Evolutionary conservation across 192 early-diverging fungal genomes (phyloP).

Genomic region (Radiomyces spectabilis): DNA sequence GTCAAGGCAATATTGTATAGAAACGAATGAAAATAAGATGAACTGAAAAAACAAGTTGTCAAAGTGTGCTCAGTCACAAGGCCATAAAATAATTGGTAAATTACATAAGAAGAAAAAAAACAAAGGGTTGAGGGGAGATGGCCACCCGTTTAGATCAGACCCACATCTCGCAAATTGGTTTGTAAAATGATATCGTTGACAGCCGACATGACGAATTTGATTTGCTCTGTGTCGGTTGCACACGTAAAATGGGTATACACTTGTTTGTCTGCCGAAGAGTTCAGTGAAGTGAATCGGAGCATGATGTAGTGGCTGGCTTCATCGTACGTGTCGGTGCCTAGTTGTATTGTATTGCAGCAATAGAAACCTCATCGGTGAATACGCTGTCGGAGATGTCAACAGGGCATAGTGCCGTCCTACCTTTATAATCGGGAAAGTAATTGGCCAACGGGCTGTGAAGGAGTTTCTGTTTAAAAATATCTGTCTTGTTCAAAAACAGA

Average conservation of each 20-base stretch:
- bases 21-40: no score
- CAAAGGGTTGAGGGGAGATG: neutral
- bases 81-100: no score
- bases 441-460: constrained; percentile 73
- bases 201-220: constrained; percentile 86
- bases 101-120: no score
- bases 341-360: no score
- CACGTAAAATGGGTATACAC: constrained; percentile 86
- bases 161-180: constrained; percentile 68
- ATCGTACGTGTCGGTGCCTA: constrained; percentile 56
- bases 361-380: constrained; percentile 38
- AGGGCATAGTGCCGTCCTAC: constrained; percentile 13
- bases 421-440: constrained; percentile 86
- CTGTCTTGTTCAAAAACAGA: constrained; percentile 97
- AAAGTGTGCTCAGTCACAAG: no score
- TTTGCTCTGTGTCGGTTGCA: constrained; percentile 79
- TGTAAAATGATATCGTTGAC: constrained; percentile 88
- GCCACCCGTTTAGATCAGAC: constrained; percentile 64
- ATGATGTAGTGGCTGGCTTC: constrained; percentile 71
- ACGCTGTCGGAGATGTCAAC: neutral
- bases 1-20: no score
- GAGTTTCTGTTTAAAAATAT: constrained; percentile 91
- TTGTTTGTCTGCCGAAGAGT: constrained; percentile 66
- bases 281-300: constrained; percentile 68
- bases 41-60: no score